Percentiles rank a stretch among this genome's conserved stretches.
Evolutionary conservation across 805 yeast species (phyloP).

Genomic region (Candida wancherniae): DNA sequence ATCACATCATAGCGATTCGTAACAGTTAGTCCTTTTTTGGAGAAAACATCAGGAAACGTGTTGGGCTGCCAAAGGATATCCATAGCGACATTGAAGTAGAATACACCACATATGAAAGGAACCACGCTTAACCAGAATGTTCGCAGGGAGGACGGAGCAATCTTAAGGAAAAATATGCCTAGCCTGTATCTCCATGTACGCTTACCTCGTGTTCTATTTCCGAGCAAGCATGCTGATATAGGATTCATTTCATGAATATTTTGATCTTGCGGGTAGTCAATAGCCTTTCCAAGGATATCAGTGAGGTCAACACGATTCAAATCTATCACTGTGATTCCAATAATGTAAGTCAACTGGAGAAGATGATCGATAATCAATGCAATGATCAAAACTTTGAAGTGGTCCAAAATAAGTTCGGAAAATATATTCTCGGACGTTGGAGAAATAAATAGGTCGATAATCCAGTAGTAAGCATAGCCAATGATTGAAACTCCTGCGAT

Average conservation of each 20-base stretch:
- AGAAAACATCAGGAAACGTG: too few species aligned
- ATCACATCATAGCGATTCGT: slow-evolving; percentile 43
- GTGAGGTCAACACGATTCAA: slow-evolving; percentile 56
- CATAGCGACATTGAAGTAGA: too few species aligned
- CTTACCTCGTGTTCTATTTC: slow-evolving; percentile 11
- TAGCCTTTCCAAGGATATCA: slow-evolving; percentile 33
- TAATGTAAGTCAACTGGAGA: slow-evolving; percentile 59
- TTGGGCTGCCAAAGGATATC: too few species aligned
- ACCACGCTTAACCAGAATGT: slow-evolving; percentile 9
- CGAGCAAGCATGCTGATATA: slow-evolving; percentile 22
- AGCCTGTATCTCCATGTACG: slow-evolving; percentile 23
- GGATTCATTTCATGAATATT: slow-evolving; percentile 25
- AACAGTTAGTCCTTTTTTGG: too few species aligned
- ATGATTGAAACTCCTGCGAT: slow-evolving; percentile 12
- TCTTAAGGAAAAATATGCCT: slow-evolving; percentile 19
- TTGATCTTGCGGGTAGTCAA: too few species aligned
- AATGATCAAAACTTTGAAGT: slow-evolving; percentile 16
- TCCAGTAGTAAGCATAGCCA: slow-evolving; percentile 3
- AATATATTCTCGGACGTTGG: not conserved
- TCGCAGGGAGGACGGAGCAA: slow-evolving; percentile 9
- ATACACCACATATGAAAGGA: slow-evolving; percentile 22
- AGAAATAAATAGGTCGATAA: not conserved
- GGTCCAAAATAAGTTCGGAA: slow-evolving; percentile 1
- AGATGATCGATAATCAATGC: slow-evolving; percentile 55
- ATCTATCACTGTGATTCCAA: slow-evolving; percentile 65